Percentiles rank a stretch among this genome's conserved stretches.
These are phyloP conservation scores for Ganoderma resinaceum DNA, from an alignment of 1,284 basidiomycete genomes.

Conservation along the genomic window DNA sequence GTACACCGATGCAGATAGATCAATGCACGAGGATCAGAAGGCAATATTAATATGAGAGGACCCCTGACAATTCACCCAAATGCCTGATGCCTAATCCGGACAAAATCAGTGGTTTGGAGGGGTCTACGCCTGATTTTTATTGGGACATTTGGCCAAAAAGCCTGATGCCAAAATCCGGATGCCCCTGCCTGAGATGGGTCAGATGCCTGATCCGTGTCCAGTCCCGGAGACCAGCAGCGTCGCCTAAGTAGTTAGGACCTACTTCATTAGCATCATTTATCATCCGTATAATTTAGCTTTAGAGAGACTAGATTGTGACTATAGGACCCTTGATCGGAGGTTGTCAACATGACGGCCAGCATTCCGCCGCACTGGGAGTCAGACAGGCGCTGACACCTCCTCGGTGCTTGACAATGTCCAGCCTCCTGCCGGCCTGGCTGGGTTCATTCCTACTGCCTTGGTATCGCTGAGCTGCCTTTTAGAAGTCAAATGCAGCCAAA, in stretches of 20 bases:
- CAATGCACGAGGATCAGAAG: slow-evolving; percentile 28
- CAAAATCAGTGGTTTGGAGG: not conserved
- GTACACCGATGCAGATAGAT: slow-evolving; percentile 9
- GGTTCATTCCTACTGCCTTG: too few relatives aligned
- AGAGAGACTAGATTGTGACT: too few relatives aligned
- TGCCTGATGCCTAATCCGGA: not conserved
- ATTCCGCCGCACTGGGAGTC: too few relatives aligned
- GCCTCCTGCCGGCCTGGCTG: too few relatives aligned
- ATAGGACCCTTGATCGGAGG: too few relatives aligned
- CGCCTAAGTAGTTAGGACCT: not conserved
- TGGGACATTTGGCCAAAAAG: not conserved
- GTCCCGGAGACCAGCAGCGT: not conserved
- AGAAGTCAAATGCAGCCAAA: too few relatives aligned
- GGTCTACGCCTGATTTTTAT: not conserved
- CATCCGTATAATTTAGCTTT: too few relatives aligned
- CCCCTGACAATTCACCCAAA: not conserved
- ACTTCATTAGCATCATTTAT: not conserved
- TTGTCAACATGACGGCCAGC: too few relatives aligned
- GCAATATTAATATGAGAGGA: slow-evolving; percentile 41
- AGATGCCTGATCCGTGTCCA: not conserved
- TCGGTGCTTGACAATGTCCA: too few relatives aligned
- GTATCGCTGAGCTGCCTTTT: too few relatives aligned
- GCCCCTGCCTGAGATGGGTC: not conserved
- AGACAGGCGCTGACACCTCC: too few relatives aligned
- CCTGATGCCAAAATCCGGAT: not conserved